Evolutionary conservation across 192 early-diverging fungal genomes (phyloP).

Genomic region (Rhizophagus sp.): DNA sequence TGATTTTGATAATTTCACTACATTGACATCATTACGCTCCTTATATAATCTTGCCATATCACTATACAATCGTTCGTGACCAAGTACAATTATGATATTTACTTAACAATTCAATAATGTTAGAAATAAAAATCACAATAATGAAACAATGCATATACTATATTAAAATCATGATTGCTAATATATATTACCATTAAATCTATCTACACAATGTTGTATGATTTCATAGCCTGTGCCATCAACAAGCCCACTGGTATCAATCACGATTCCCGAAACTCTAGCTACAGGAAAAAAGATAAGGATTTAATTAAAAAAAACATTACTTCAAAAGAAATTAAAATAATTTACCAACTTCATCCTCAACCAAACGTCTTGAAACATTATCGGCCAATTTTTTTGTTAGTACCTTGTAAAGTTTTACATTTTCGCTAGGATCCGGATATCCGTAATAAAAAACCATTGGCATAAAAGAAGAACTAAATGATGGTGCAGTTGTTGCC

Average conservation of each 20-base stretch:
- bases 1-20: constrained; percentile 89
- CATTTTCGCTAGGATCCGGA: constrained; percentile 71
- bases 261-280: constrained; percentile 73
- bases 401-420: constrained; percentile 76
- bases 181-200: constrained; percentile 61
- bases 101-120: constrained; percentile 44
- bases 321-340: background rate
- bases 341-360: constrained; percentile 56
- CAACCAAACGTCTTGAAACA: constrained; percentile 62
- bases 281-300: constrained; percentile 40
- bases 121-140: background rate
- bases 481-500: constrained; percentile 62
- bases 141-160: background rate
- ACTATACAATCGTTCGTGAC: constrained; percentile 92
- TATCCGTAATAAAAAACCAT: constrained; percentile 92
- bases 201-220: constrained; percentile 70
- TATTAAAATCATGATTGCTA: background rate
- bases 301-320: background rate
- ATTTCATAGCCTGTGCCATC: constrained; percentile 76
- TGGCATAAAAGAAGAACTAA: constrained; percentile 70
- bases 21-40: constrained; percentile 49
- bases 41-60: constrained; percentile 66
- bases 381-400: constrained; percentile 60
- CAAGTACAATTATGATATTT: constrained; percentile 84
- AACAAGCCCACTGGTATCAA: constrained; percentile 83